Evolutionary conservation across 306 rosid genomes (phyloP).

Genomic region (Vicia faba): DNA sequence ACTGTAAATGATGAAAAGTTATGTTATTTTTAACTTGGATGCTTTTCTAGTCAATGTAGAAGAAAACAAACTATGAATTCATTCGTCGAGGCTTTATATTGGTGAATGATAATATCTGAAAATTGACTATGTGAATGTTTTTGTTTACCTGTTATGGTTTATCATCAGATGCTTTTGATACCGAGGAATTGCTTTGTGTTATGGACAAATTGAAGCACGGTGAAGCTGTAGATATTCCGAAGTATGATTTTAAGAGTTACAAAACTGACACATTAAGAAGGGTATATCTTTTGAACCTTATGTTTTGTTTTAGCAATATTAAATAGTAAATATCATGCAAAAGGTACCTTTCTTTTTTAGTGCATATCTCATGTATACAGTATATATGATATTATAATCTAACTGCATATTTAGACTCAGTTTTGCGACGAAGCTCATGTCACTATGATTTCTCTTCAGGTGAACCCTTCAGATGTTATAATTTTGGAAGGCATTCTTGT

Average conservation of each 20-base stretch:
- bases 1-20: constrained; percentile 2
- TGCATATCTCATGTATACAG: constrained; percentile 5
- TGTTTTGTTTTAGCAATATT: neutral
- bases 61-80: neutral
- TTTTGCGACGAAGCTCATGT: constrained; percentile 14
- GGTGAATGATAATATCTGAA: constrained; percentile 10
- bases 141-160: constrained; percentile 18
- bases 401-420: constrained; percentile 20
- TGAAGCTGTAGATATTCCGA: constrained; percentile 90
- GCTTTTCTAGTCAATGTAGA: neutral
- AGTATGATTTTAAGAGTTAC: constrained; percentile 90
- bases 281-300: constrained; percentile 55
- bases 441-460: constrained; percentile 52
- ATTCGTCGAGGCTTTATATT: neutral
- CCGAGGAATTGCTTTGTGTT: constrained; percentile 65
- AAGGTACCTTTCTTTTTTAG: constrained; percentile 8
- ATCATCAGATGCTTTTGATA: constrained; percentile 91
- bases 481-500: constrained; percentile 97
- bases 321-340: constrained; percentile 17
- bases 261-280: constrained; percentile 73
- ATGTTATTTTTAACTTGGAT: neutral
- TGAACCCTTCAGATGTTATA: constrained; percentile 96
- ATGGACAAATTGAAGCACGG: constrained; percentile 91
- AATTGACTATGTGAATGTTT: constrained; percentile 27
- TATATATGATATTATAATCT: constrained; percentile 29